Base-by-base conservation (phyloP, 306 rosid species). In the Elaeagnus macrophylla region DNA sequence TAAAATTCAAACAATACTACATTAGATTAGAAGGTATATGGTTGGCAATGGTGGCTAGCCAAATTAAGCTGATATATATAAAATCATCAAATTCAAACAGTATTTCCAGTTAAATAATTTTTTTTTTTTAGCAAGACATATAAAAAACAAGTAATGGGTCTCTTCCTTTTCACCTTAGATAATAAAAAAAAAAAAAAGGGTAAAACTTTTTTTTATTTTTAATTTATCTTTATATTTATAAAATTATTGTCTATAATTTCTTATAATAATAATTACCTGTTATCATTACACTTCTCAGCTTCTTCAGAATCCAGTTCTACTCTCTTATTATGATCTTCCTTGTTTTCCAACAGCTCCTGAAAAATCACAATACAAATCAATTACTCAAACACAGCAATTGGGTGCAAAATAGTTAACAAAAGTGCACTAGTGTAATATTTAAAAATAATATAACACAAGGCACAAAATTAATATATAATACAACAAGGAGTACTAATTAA, bases 51-150 rank as follows among this genome's bases (percentile, higher is more conserved):
- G 80, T 77, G 70, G 68, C 79, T 52, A 67, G 61, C 73, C 56
- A 71, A 74, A 25, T 25, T 25, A 25, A 67, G 66, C 61, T 51
- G 59, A 65, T 54, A 52, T 1, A 58, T 52, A 72, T 68, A 68
- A 81, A 73, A 69, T 68, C 69, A 50, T 70, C 55, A 62, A 25
- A 25, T 25, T 25, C 53, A 69, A 81, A 80, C 77, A 79, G 86
- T 81, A 57, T 77, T 78, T 79, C 88, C 95, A 78, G 84, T 86
- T 59, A 44, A 67, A 67, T 17, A 10, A 48, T 59, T 66, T 32
- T 17, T 25, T 49, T 17, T 57, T 42, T 44, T 6, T 71, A 67
- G 70, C 37, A 41, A 54, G 58, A 66, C 54, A 54, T 50, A 35
- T 50, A 35, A 35, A 56, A 35, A 53, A 54, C 59, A 44, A 56